Evolutionary conservation across 2,329 filamentous ascomycete species (phyloP), one percentile per base, ranked within the genome.

Genomic region (Trichophyton rubrum): DNA sequence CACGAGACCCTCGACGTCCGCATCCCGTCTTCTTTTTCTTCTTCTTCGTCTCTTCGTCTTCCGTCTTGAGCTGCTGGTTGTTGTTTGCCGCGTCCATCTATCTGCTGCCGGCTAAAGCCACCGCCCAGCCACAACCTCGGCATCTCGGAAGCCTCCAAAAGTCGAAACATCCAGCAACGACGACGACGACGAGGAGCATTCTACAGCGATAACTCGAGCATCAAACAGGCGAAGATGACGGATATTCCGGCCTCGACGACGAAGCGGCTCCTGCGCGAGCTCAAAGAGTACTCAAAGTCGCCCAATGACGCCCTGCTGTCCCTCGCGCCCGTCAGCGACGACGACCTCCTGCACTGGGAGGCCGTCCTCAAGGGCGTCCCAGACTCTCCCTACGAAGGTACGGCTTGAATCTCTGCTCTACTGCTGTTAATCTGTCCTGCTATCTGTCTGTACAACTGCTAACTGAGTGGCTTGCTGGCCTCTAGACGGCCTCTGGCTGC

Each of bases 401-500:
- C 27, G 27, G 27, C 27, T 30, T 6, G 0, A 7, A 55, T 27
- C 30, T 22, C 6, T 13, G 20, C 45, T 51, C 22, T 24, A 27
- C 33, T 13, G 33, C 33, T 38, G 27, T 6, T 30, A 30, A 7
- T n/a, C n/a, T n/a, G n/a, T n/a, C n/a, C n/a, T n/a, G n/a, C n/a
- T n/a, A n/a, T n/a, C 27, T 30, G 33, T 38, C 33, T 13, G 38
- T 45, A 22, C 47, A 17, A 35, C 8, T 3, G 9, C 53, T 15
- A 5, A 13, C 13, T 3, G 20, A 27, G 20, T 13, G 45, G 6
- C 33, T 13, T 1, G 8, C 33, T 13, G 8, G 33, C 33, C 13
- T 38, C 58, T n/a, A 81, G 83, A 79, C 69, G 93, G 93, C 64
- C 84, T 86, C 68, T 99, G 91, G 91, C 84, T 88, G 63, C 83